A percentile compares a stretch with the other conserved stretches of the same genome.
phyloP scores from a whole-genome alignment of 140 eudicot species.

The Artemisia princeps region DNA sequence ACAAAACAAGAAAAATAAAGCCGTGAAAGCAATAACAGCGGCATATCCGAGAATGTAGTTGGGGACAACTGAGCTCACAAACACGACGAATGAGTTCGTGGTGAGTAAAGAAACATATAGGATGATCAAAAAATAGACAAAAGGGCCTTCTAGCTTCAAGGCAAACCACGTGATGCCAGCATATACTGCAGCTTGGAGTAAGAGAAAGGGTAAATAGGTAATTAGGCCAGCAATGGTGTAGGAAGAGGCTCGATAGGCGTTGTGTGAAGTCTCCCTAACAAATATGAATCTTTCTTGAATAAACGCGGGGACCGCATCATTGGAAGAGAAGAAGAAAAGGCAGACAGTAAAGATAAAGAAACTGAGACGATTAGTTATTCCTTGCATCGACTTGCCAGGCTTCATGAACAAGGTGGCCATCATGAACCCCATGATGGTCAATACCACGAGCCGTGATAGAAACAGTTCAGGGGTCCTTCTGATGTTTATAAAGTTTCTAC shows the following conservation, averaged over 20 bases:
- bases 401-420: conserved; percentile 64
- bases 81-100: conserved; percentile 78
- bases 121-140: conserved; percentile 46
- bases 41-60: conserved; percentile 77
- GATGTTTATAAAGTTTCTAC: conserved; percentile 63
- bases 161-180: conserved; percentile 64
- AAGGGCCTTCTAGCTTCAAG: conserved; percentile 48
- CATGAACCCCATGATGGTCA: conserved; percentile 67
- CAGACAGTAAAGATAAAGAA: conserved; percentile 78
- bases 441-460: conserved; percentile 59
- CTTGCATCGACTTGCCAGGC: conserved; percentile 43
- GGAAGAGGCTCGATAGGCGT: conserved; percentile 70
- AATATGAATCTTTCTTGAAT: conserved; percentile 80
- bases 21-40: conserved; percentile 71
- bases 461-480: conserved; percentile 72
- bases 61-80: conserved; percentile 75
- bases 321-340: conserved; percentile 71
- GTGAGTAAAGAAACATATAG: conserved; percentile 58
- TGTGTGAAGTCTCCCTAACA: conserved; percentile 68
- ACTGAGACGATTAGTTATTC: conserved; percentile 59
- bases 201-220: conserved; percentile 67
- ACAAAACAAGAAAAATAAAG: conserved; percentile 72
- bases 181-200: conserved; percentile 59
- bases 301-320: conserved; percentile 83
- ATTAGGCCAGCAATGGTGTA: conserved; percentile 64